Percentiles rank a stretch among this genome's conserved stretches.
These are phyloP conservation scores for Thalassiosira delicatula DNA, from an alignment of 352 stramenopile genomes.

Conservation along the genomic window DNA sequence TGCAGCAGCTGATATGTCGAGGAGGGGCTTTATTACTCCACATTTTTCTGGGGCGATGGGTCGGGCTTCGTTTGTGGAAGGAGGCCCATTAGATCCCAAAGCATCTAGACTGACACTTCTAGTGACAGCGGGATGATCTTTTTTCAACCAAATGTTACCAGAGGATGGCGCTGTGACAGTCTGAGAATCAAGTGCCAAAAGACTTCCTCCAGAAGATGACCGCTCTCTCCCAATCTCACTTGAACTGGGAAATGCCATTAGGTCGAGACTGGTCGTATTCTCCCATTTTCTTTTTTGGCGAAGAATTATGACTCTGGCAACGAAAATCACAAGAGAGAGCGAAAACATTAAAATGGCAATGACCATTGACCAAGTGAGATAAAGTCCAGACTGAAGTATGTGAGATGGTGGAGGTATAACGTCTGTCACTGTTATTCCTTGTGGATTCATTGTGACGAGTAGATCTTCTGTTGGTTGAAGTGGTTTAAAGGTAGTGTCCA, in stretches of 20 bases:
- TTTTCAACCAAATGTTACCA: conserved; percentile 22
- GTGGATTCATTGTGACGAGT: conserved; percentile 18
- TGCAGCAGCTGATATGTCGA: neutral
- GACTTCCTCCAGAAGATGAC: conserved; percentile 30
- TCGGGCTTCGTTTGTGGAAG: conserved; percentile 3
- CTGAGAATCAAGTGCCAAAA: conserved; percentile 25
- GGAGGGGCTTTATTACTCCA: conserved; percentile 6
- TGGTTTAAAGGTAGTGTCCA: conserved; percentile 7
- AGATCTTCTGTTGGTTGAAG: conserved; percentile 9
- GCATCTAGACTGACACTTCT: conserved; percentile 60
- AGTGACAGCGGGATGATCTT: conserved; percentile 28
- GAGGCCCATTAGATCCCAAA: conserved; percentile 27
- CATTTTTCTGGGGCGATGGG: conserved; percentile 40
- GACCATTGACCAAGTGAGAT: conserved; percentile 70
- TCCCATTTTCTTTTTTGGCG: conserved; percentile 64
- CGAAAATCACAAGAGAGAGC: conserved; percentile 44
- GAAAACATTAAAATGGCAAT: conserved; percentile 42
- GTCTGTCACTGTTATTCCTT: conserved; percentile 22
- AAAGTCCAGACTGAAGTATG: conserved; percentile 63
- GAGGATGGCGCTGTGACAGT: conserved; percentile 31
- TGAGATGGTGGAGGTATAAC: conserved; percentile 42
- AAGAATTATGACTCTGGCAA: conserved; percentile 57
- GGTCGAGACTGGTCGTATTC: conserved; percentile 41
- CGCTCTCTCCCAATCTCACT: conserved; percentile 42
- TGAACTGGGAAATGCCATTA: conserved; percentile 41